Percentiles rank a stretch among this genome's conserved stretches.
Evolutionary conservation across 495 filamentous ascomycete species (phyloP).

Genomic region (Penicillium tannophilum): DNA sequence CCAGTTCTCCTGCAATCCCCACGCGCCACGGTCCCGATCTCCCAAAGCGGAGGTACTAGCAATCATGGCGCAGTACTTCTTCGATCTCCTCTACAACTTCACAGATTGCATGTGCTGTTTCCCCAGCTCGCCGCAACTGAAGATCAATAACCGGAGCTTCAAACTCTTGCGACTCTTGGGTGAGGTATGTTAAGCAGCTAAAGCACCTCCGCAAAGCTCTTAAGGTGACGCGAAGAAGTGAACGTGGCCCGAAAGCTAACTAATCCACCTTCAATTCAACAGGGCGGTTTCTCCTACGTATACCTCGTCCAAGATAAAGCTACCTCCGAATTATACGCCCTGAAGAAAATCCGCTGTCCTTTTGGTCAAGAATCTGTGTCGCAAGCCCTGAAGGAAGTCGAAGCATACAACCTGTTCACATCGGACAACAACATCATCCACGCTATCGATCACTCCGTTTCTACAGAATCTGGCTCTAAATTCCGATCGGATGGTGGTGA

Average conservation of each 20-base stretch:
- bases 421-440: constrained; percentile 86
- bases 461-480: constrained; percentile 60
- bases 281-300: constrained; percentile 97
- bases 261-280: constrained; percentile 6
- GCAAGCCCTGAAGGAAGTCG: constrained; percentile 92
- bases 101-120: constrained; percentile 96
- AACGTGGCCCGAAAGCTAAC: constrained; percentile 15
- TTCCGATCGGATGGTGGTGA: constrained; percentile 58
- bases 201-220: not conserved
- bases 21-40: not conserved
- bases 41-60: not conserved
- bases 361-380: constrained; percentile 95
- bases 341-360: constrained; percentile 98
- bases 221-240: constrained; percentile 3
- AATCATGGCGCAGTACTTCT: constrained; percentile 80
- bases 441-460: constrained; percentile 79
- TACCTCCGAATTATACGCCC: constrained; percentile 79
- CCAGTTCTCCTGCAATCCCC: not conserved
- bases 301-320: constrained; percentile 93
- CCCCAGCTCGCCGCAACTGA: constrained; percentile 86
- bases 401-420: constrained; percentile 89
- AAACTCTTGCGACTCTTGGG: constrained; percentile 92
- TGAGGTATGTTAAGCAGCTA: constrained; percentile 58
- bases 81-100: constrained; percentile 86
- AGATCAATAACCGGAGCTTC: constrained; percentile 93